These are phyloP conservation scores for Ustilago sp. DNA, from an alignment of 1,284 basidiomycete species.

Conservation along the genomic window DNA sequence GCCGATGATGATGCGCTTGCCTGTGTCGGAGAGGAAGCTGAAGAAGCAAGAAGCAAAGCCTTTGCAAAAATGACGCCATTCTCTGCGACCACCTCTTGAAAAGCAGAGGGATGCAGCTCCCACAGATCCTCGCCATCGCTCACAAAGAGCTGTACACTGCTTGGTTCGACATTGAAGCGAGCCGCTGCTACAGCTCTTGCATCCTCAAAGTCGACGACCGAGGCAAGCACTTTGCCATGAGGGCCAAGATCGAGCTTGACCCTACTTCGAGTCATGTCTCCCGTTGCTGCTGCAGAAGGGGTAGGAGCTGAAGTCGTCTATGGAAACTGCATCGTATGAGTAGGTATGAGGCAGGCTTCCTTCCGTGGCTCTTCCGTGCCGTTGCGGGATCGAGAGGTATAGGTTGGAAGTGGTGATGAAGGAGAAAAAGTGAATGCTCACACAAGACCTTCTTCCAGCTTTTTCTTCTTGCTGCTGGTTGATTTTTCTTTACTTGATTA, in stretches of 20 bases:
- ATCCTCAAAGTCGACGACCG: conserved; percentile 37
- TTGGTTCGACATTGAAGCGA: conserved; percentile 20
- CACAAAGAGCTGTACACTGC: conserved; percentile 33
- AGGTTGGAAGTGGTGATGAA: not conserved
- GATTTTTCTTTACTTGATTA: not conserved
- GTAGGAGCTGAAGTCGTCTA: not conserved
- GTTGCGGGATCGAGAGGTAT: not conserved
- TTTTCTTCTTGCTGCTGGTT: not conserved
- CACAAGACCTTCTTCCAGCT: not conserved
- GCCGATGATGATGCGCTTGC: not conserved
- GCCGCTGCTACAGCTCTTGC: conserved; percentile 33
- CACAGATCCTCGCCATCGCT: conserved; percentile 44
- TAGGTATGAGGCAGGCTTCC: not conserved
- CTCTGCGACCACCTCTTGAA: conserved; percentile 40
- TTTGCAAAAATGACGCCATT: conserved; percentile 40
- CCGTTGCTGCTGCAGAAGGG: not conserved
- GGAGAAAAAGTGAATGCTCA: not conserved
- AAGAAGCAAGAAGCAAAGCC: not conserved
- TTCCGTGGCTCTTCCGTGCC: not conserved
- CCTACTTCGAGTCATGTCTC: conserved; percentile 22
- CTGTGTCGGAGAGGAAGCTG: conserved; percentile 5
- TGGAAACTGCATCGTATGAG: not conserved
- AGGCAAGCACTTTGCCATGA: conserved; percentile 46
- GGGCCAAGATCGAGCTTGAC: conserved; percentile 49
- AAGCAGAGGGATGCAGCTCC: conserved; percentile 45